These are phyloP conservation scores for Acidiella bohemica DNA, from an alignment of 495 filamentous ascomycete genomes.

Conservation along the genomic window DNA sequence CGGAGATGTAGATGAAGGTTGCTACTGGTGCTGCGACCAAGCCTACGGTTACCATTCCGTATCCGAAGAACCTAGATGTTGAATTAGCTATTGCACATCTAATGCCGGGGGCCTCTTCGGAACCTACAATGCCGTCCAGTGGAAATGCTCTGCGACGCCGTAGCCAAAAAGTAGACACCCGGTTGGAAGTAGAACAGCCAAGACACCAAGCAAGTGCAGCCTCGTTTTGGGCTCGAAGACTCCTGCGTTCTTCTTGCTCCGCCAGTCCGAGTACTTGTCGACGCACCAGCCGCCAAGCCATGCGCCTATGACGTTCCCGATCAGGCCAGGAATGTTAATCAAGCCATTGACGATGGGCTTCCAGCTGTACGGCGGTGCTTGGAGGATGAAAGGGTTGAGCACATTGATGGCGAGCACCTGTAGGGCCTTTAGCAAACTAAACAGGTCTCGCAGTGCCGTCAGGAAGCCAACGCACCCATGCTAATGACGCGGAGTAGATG, in stretches of 20 bases:
- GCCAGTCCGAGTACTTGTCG: constrained; percentile 22
- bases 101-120: not conserved
- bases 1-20: constrained; percentile 21
- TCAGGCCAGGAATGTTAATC: constrained; percentile 27
- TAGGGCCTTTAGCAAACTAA: too few species aligned
- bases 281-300: constrained; percentile 22
- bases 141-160: constrained; percentile 18
- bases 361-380: constrained; percentile 28
- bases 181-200: constrained; percentile 22
- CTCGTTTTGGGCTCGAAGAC: constrained; percentile 25
- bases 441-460: too few species aligned
- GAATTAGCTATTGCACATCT: not conserved
- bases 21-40: constrained; percentile 19
- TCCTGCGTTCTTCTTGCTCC: constrained; percentile 24
- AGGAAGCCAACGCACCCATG: constrained; percentile 14
- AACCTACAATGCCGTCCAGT: constrained; percentile 22
- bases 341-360: constrained; percentile 22
- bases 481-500: constrained; percentile 21
- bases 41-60: constrained; percentile 24
- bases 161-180: constrained; percentile 26
- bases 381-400: constrained; percentile 26
- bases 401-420: constrained; percentile 25
- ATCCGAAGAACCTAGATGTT: constrained; percentile 21
- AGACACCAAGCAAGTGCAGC: constrained; percentile 21
- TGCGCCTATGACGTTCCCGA: constrained; percentile 26